A percentile compares a stretch with the other conserved stretches of the same genome.
Evolutionary conservation across 345 rosid genomes (phyloP).

Genomic region (Acer saccharum): DNA sequence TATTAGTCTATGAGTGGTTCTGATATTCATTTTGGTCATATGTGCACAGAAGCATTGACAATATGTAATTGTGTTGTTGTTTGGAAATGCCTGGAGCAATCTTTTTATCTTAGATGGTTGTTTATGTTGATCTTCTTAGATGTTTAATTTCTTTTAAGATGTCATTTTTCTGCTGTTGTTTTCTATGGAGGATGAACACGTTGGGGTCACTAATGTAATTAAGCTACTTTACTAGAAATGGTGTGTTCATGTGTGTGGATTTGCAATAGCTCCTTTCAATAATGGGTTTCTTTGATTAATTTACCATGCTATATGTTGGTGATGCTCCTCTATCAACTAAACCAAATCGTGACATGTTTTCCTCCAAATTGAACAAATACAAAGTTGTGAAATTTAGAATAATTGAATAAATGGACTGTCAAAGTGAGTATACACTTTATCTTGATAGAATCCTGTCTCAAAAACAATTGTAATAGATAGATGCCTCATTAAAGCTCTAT

Average conservation of each 20-base stretch:
- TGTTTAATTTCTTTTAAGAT: neutral
- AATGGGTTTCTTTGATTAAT: neutral
- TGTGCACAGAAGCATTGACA: neutral
- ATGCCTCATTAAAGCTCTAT: neutral
- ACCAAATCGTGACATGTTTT: neutral
- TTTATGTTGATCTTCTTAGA: neutral
- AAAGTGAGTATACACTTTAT: neutral
- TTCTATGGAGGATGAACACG: neutral
- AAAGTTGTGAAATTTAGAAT: neutral
- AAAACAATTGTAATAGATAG: neutral
- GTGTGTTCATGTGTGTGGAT: neutral
- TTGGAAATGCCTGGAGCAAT: neutral
- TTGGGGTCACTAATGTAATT: neutral
- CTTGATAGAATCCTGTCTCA: neutral
- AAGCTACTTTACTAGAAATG: neutral
- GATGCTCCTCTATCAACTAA: neutral
- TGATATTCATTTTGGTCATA: neutral
- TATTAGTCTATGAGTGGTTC: neutral
- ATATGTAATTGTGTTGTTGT: conserved; percentile 1
- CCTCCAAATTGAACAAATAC: neutral
- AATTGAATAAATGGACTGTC: neutral
- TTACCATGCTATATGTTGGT: neutral
- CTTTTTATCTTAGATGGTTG: neutral
- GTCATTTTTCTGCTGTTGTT: neutral
- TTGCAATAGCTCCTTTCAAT: neutral